Base-by-base conservation (phyloP, 768 basidiomycete genomes). In the Russula griseocarnosa region DNA sequence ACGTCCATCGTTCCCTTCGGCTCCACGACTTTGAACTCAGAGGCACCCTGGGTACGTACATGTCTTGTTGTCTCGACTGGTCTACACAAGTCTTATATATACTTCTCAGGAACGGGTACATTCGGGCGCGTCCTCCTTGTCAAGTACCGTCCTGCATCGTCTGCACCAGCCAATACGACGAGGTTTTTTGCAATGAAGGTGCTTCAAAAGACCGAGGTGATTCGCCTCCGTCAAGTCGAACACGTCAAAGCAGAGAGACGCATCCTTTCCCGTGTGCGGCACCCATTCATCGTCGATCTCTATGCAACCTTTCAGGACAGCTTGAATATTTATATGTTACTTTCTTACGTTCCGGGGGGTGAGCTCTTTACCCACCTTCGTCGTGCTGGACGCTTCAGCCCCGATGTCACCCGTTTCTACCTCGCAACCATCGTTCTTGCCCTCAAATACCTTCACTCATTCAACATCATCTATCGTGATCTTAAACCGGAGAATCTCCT, bases 401-500 rank as follows among this genome's bases (percentile, higher is more conserved):
- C 96, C 34, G 97, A 99, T 72, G 97, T 99, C 66, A 95, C 97
- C 28, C 86, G 97, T 53, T 99, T 98, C 77, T 99, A 98, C 76
- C 86, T 96, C 67, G 95, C 96, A 36, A 94, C 91, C 66, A 96
- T 98, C 73, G 86, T 97, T 71, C 85, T 98, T 63, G 97, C 95
- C 38, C 82, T 98, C 70, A 92, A 91, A 77, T 95, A 96, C 69
- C 81, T 98, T 6, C 97, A 98, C 74, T 88, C 88, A 16, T 92
- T 90, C 77, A 94, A 98, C 79, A 96, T 99, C 75, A 93, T 98
- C 71, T 98, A 98, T 76, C 92, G 96, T 50, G 96, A 98, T 76
- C 83, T 99, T 69, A 98, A 99, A 75, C 97, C 97, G 18, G 97
- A 99, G 76, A 99, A 99, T 71, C 84, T 99, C n/a, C 84, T 99